Percentiles rank a stretch among this genome's conserved stretches.
phyloP scores from a whole-genome alignment of 2,329 filamentous ascomycete genomes.

The Sclerotinia sclerotiorum region DNA sequence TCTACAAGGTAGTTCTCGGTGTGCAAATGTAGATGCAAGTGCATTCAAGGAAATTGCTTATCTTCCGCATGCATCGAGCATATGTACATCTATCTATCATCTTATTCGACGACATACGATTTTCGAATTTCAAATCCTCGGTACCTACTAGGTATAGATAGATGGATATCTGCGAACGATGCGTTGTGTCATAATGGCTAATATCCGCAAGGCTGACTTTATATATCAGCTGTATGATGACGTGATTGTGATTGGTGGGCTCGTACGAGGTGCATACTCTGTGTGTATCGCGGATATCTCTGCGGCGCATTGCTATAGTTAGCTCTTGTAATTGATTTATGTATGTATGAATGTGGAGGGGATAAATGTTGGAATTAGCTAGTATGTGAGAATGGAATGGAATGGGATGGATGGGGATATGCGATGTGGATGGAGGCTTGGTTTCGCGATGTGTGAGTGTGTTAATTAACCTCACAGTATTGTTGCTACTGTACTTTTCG shows the following conservation, averaged over 20 bases:
- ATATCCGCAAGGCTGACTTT: constrained; percentile 13
- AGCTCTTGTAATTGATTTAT: not conserved
- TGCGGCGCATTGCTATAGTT: not conserved
- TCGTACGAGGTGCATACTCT: not conserved
- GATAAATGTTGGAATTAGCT: not conserved
- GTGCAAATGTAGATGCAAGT: not conserved
- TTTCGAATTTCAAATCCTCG: not conserved
- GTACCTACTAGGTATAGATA: too few relatives aligned
- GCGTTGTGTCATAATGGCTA: not conserved
- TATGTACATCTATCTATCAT: not conserved
- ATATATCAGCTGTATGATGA: not conserved
- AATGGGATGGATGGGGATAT: not conserved
- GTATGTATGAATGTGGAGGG: not conserved
- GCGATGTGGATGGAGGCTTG: not conserved
- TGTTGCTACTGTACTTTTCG: not conserved
- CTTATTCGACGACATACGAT: not conserved
- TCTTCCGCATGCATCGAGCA: not conserved
- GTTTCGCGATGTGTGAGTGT: not conserved
- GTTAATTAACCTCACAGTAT: not conserved
- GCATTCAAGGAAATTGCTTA: not conserved
- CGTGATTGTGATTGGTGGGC: not conserved
- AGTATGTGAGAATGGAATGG: not conserved
- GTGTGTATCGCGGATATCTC: too few relatives aligned
- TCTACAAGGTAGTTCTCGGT: too few relatives aligned
- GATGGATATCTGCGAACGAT: not conserved